Evolutionary conservation across 257 asterid species (phyloP), one percentile per base, ranked within the genome.

Genomic region (Plectranthus barbatus): DNA sequence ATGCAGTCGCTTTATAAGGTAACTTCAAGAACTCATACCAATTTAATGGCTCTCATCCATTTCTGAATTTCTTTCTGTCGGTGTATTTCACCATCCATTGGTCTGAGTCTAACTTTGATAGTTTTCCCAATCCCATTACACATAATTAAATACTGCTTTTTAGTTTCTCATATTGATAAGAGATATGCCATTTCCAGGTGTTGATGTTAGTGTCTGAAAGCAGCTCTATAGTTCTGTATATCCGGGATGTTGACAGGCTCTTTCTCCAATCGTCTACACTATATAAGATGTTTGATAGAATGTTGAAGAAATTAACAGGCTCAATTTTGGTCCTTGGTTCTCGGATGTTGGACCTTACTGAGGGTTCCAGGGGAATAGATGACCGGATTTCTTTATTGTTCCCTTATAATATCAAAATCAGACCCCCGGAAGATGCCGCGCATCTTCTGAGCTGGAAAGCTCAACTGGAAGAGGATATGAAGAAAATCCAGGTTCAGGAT

Each of bases 261-360:
- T 71, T 90, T 72, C 85, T 77, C 72, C 88, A 82, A 50, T 79
- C 93, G 39, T 56, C 89, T 29, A 69, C 84, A 73, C 77, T 85
- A 4, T 53, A 78, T 75, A 87, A 75, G 73, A 69, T 87, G 51
- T 87, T 90, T 9, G 83, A 78, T 9, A 79, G 72, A 76, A 77
- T 87, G 89, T 76, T 90, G 75, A 85, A 83, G 79, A 87, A 79
- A 70, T 70, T 90, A 72, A 79, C 97, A 34, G 97, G 97, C 75
- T 65, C 93, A 3, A 70, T 87, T 42, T 61, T 90, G 81, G 91
- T 90, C 65, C 96, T 90, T 4, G 97, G 96, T 47, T 90, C 97
- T 23, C 85, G 79, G n/a, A 74, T 81, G 77, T 69, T 80, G 72
- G 93, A 82, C 63, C 65, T 46, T 41, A 80, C 76, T 26, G 84